Conservation (phyloP, 163 green algal species). For the Trebouxiophyceae sp. region DNA sequence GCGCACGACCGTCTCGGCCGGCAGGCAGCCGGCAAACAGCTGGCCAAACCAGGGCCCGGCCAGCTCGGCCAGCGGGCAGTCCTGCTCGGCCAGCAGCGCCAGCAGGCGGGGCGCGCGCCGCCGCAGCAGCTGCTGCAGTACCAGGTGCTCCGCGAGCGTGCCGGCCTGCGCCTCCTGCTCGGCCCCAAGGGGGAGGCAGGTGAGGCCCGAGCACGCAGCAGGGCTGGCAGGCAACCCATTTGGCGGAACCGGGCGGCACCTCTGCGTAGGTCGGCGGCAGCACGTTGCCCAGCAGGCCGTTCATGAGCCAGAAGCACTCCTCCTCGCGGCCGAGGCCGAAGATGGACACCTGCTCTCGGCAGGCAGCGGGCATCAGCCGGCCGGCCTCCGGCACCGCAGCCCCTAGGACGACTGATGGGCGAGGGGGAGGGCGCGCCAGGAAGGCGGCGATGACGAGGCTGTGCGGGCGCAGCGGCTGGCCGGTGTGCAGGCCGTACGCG, state of each 20-base stretch:
- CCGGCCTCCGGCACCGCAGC: too few species aligned
- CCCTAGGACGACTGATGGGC: too few species aligned
- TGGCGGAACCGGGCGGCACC: not conserved
- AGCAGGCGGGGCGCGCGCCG: constrained; percentile 26
- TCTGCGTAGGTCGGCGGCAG: constrained; percentile 16
- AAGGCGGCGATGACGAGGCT: constrained; percentile 17
- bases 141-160: constrained; percentile 31
- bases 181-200: constrained; percentile 21
- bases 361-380: too few species aligned
- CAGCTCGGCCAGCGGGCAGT: constrained; percentile 14
- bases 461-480: not conserved
- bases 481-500: not conserved
- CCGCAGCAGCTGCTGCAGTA: constrained; percentile 27
- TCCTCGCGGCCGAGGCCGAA: constrained; percentile 25
- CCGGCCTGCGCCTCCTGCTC: constrained; percentile 30
- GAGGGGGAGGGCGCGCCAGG: too few species aligned
- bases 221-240: not conserved
- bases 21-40: constrained; percentile 54
- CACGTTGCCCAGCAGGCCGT: constrained; percentile 24
- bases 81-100: constrained; percentile 13
- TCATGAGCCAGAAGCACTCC: constrained; percentile 39
- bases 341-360: constrained; percentile 32
- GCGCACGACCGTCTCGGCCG: constrained; percentile 47
- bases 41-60: constrained; percentile 52
- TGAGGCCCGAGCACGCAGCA: constrained; percentile 13